Evolutionary conservation across 2,329 filamentous ascomycete genomes (phyloP).

Genomic region (Colletotrichum eleusines): DNA sequence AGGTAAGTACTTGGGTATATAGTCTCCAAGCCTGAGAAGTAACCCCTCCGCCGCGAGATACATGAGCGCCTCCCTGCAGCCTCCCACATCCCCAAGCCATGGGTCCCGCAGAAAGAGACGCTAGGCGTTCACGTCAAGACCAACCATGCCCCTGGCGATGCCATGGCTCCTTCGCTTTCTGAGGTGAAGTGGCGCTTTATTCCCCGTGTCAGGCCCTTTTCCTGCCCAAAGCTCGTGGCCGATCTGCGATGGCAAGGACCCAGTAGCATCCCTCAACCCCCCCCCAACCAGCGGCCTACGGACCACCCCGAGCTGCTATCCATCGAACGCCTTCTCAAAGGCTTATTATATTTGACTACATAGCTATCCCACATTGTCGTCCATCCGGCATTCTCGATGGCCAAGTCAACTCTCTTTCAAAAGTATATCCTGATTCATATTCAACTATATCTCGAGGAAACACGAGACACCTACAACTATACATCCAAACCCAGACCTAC

Average conservation of each 20-base stretch:
- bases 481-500: neutral
- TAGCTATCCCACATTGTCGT: neutral
- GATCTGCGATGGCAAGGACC: slow-evolving; percentile 2
- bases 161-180: slow-evolving; percentile 1
- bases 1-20: no score
- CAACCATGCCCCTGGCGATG: neutral
- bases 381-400: neutral
- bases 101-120: neutral
- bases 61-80: slow-evolving; percentile 8
- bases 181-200: slow-evolving; percentile 25
- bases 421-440: neutral
- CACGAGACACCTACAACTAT: neutral
- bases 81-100: neutral
- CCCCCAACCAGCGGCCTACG: neutral
- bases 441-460: neutral
- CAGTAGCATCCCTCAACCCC: slow-evolving; percentile 29
- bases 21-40: no score
- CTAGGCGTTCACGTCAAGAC: neutral
- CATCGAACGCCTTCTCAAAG: neutral
- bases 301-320: neutral
- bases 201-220: slow-evolving; percentile 16
- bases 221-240: slow-evolving; percentile 1
- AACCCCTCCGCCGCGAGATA: no score
- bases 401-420: neutral
- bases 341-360: slow-evolving; percentile 25